These are phyloP conservation scores for Huntiella abstrusa DNA, from an alignment of 2,329 filamentous ascomycete species.

Conservation along the genomic window DNA sequence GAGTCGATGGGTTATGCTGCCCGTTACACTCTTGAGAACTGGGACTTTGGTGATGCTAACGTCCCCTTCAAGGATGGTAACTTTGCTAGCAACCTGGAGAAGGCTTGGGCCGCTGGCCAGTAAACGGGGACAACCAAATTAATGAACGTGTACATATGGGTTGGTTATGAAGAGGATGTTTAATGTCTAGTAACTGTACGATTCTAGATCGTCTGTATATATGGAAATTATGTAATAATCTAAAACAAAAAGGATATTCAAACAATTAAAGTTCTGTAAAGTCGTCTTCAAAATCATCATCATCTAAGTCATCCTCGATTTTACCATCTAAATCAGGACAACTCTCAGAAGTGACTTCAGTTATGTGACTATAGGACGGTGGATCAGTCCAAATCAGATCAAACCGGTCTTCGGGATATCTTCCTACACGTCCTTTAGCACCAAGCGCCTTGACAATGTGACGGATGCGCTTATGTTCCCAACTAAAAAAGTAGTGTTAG, in stretches of 20 bases:
- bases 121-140: not conserved
- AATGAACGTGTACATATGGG: not conserved
- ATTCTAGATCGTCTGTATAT: not conserved
- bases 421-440: constrained; percentile 24
- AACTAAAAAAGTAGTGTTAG: constrained; percentile 20
- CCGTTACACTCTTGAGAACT: constrained; percentile 19
- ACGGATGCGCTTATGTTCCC: constrained; percentile 36
- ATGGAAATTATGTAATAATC: not conserved
- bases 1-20: constrained; percentile 21
- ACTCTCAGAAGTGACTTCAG: constrained; percentile 16
- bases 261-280: not conserved
- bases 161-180: not conserved
- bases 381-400: constrained; percentile 40
- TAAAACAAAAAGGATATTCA: not conserved
- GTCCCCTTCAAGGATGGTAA: constrained; percentile 22
- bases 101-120: constrained; percentile 5
- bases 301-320: not conserved
- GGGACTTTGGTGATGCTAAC: constrained; percentile 24
- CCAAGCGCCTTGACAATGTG: constrained; percentile 34
- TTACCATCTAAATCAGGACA: constrained; percentile 5
- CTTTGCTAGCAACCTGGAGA: constrained; percentile 14
- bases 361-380: constrained; percentile 28
- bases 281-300: not conserved
- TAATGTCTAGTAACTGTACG: not conserved
- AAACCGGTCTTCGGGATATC: constrained; percentile 31